A percentile compares a stretch with the other conserved stretches of the same genome.
phyloP scores from a whole-genome alignment of 371 early-diverging fungal genomes.

The Massospora cicadina region DNA sequence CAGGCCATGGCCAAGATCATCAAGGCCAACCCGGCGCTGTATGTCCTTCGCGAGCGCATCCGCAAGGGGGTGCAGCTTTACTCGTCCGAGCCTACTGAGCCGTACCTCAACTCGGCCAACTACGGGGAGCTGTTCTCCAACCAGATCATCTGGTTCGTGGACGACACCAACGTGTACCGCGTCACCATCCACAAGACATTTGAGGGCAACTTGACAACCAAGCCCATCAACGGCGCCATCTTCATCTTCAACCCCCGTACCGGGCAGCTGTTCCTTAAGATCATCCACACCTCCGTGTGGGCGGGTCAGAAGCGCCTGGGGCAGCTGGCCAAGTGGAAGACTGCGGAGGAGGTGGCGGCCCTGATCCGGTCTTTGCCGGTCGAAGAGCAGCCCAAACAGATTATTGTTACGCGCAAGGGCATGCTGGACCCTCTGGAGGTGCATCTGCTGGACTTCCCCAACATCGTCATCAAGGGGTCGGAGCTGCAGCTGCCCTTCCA shows the following conservation, averaged over 20 bases:
- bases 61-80: constrained; percentile 96
- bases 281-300: constrained; percentile 98
- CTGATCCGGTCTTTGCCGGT: constrained; percentile 94
- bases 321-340: constrained; percentile 98
- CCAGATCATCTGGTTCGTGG: constrained; percentile 98
- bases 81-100: constrained; percentile 97
- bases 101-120: constrained; percentile 87
- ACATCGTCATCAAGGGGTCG: constrained; percentile 93
- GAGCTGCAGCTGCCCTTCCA: constrained; percentile 95
- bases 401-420: constrained; percentile 96
- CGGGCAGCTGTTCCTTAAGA: constrained; percentile 96
- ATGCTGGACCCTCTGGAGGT: constrained; percentile 98
- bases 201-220: constrained; percentile 95
- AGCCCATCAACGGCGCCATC: constrained; percentile 97
- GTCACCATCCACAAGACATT: constrained; percentile 99
- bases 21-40: constrained; percentile 94
- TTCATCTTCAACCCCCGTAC: constrained; percentile 98
- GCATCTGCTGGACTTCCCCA: constrained; percentile 88
- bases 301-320: constrained; percentile 97
- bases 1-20: constrained; percentile 96
- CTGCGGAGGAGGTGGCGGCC: constrained; percentile 97
- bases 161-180: constrained; percentile 98
- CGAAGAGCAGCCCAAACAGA: constrained; percentile 97
- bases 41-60: constrained; percentile 96
- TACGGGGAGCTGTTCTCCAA: constrained; percentile 94